Conservation (phyloP, 192 early-diverging fungal genomes). For the Podila clonocystis region DNA sequence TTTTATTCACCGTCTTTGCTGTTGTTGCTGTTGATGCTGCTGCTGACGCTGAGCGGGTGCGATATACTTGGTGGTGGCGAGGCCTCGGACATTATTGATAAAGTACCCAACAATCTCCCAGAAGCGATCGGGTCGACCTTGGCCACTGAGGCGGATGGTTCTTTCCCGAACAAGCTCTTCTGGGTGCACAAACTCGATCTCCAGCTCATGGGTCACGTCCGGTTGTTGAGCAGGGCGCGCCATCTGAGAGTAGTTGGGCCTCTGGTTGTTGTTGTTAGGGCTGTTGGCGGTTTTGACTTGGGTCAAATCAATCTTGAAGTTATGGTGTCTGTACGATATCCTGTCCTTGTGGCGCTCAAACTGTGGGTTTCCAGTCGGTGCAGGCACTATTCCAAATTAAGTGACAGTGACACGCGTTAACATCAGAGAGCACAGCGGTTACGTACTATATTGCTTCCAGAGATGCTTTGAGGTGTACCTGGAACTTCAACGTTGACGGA, state of each 20-base stretch:
- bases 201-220: conserved; percentile 83
- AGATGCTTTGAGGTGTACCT: conserved; percentile 31
- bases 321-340: conserved; percentile 84
- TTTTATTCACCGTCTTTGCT: conserved; percentile 9
- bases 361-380: conserved; percentile 56
- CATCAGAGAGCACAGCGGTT: neutral
- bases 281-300: conserved; percentile 72
- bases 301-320: conserved; percentile 90
- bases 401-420: neutral
- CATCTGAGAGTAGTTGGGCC: conserved; percentile 23
- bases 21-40: conserved; percentile 7
- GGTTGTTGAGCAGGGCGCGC: conserved; percentile 1
- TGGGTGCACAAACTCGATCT: conserved; percentile 79
- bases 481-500: conserved; percentile 84
- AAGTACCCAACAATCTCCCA: conserved; percentile 77
- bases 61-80: conserved; percentile 42
- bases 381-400: conserved; percentile 22
- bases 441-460: neutral
- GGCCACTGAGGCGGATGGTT: conserved; percentile 58
- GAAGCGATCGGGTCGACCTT: conserved; percentile 67
- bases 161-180: conserved; percentile 69
- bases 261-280: conserved; percentile 18
- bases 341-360: conserved; percentile 88
- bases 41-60: neutral
- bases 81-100: conserved; percentile 81